Base-by-base conservation (phyloP, 371 early-diverging fungal genomes). In the Rhizomucor pusillus region DNA sequence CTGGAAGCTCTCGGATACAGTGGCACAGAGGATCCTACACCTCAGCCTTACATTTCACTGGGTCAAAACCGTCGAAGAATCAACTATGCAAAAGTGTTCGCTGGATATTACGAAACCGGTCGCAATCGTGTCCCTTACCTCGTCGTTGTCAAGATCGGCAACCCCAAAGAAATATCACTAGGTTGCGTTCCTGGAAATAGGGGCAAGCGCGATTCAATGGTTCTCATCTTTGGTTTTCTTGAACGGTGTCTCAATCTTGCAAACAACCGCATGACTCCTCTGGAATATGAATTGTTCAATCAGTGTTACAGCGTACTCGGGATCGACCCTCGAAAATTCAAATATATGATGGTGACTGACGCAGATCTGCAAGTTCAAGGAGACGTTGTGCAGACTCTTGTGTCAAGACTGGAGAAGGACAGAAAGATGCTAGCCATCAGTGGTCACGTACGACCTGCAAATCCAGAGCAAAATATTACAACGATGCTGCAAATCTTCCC, bases 401-500 rank as follows among this genome's bases (percentile, higher is more conserved):
- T 73, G 1, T 55, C 64, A 6, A 56, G 75, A 9, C 54, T 75
- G 11, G 73, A 78, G 52, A 60, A 59, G 13, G 69, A 78, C 47
- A 52, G 54, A 1, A 59, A 59, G 5, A 60, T 78, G 63, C 46
- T 75, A 4, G 79, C 79, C 37, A 58, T 78, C 11, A 78, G 75
- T 60, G 79, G 79, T 0, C 67, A 78, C 57, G 65, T 71, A 2
- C 65, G 79, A 23, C 75, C 79, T 9, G 73, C 73, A 3, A 75
- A 78, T 25, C 73, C 73, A 3, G 79, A 75, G 41, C 63, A 72
- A 43, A 75, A 71, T 40, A 43, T 78, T 16, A 65, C 61, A 1
- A 74, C 78, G 0, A 78, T 78, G 75, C 61, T 78, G 1, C 79
- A 78, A 20, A 71, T 78, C 11, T 75, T 78, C 47, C 75, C 71